phyloP scores from a whole-genome alignment of 768 basidiomycete species.

The Rickenella mellea region DNA sequence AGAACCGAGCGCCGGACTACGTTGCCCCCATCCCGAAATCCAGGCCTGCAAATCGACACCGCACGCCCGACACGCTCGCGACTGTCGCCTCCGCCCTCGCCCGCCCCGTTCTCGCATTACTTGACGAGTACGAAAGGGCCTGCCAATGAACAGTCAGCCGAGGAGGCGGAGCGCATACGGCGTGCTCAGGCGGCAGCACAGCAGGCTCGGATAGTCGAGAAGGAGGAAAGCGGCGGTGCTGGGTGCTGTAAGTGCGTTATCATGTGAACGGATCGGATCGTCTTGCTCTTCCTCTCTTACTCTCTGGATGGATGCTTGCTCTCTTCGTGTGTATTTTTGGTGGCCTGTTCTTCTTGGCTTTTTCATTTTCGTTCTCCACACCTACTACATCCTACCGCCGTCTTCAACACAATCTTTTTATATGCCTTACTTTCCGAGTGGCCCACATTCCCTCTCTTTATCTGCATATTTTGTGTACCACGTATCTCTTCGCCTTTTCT shows the following conservation, averaged over 20 bases:
- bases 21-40: slow-evolving; percentile 12
- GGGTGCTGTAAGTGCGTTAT: slow-evolving; percentile 80
- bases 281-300: too few species aligned
- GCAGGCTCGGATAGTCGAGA: slow-evolving; percentile 20
- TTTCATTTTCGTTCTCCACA: background rate
- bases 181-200: too few species aligned
- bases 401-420: too few species aligned
- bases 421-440: too few species aligned
- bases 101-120: slow-evolving; percentile 60
- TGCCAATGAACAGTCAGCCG: slow-evolving; percentile 7
- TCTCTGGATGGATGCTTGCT: background rate
- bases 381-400: background rate
- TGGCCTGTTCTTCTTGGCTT: background rate
- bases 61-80: slow-evolving; percentile 13
- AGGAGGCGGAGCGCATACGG: slow-evolving; percentile 7
- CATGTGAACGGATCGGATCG: too few species aligned
- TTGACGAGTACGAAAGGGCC: slow-evolving; percentile 19
- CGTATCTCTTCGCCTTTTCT: too few species aligned
- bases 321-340: background rate
- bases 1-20: slow-evolving; percentile 11
- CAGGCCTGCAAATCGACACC: slow-evolving; percentile 22
- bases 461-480: too few species aligned
- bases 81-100: slow-evolving; percentile 34
- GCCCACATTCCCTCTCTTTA: too few species aligned
- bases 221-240: slow-evolving; percentile 39